Base-by-base conservation (phyloP, 257 asterid genomes). In the Primulina eburnea region DNA sequence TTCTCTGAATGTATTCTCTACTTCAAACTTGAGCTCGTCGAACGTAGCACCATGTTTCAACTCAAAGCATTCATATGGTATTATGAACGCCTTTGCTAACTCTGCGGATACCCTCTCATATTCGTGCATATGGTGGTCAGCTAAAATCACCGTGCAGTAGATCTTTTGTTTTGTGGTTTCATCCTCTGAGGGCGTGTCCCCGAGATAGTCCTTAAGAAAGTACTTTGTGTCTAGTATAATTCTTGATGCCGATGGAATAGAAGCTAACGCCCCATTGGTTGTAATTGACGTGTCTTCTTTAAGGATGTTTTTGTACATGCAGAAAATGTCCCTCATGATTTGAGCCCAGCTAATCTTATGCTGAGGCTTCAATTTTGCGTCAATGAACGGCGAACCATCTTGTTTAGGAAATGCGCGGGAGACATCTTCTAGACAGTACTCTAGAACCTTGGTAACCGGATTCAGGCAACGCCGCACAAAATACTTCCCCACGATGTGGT, bases 371-470 rank as follows among this genome's bases (percentile, higher is more conserved):
- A 73, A 47, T 32, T 81, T 81, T 6, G 79, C 56, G n/a, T 79
- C 88, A 32, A 70, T 21, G 9, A 67, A 16, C 0, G 73, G 58
- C 29, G 74, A 66, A 53, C 65, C 70, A 18, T 86, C 90, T 68
- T 87, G 90, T 52, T 76, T 81, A 7, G 86, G 82, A 24, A 84
- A 76, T 16, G 84, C 75, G 56, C 79, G 70, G 6, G 97, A 86
- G 20, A 88, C 85, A 58, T 94, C 97, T 69, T 91, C 99, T 72
- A 94, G 72, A 61, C 96, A 86, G 71, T 94, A 94, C 69, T 94
- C 97, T 60, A 94, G 56, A 69, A 91, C 97, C 72, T 94, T 94
- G 9, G 99, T 94, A 0, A 94, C 89, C 0, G 99, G 99, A 76
- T 94, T 94, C 37, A 91, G 56, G 24, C 99, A 91, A 5, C 99